Evolutionary conservation across 352 stramenopile genomes (phyloP), one percentile per base, ranked within the genome.

Genomic region (Globisporangium paroecandrum): DNA sequence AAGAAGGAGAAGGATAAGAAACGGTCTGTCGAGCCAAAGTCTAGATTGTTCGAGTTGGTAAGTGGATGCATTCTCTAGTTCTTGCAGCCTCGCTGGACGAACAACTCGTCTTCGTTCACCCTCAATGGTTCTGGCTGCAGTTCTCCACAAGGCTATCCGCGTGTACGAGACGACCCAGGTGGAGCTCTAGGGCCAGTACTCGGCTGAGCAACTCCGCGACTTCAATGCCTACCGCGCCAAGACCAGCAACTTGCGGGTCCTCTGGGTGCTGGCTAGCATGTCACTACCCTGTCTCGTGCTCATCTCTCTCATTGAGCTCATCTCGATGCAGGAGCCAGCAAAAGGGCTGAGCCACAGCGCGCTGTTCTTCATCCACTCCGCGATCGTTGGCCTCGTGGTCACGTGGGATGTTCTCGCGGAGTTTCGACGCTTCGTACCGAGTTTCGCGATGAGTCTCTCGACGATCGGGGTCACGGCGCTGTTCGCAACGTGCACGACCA

Each of bases 161-260:
- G 36, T 36, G 4, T 38, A 49, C 36, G 58, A 55, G 58, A 49
- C 25, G 18, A 36, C 34, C 4, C 70, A 76, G 53, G 67, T 76
- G 12, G 62, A 76, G 54, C 62, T 73, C 18, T 57, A 76, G 20
- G 66, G 63, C 36, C 25, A 65, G 41, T 69, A 73, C 58, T 70
- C 66, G 20, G 32, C 70, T 18, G 56, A 70, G 58, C 62, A 62
- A 1, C 43, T 73, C 36, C 10, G 18, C 8, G 25, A 53, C 6
- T 55, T 64, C 22, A 20, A 41, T 10, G 13, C n/a, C 32, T 64
- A 55, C 58, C 55, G 24, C 58, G 18, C 3, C 22, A 64, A 34
- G 0, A 64, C 38, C 20, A 64, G 58, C 38, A 41, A 54, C 22
- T 22, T 55, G 2, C 58, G 58, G 1, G 38, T 64, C 4, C 32